Evolutionary conservation across 2,329 filamentous ascomycete genomes (phyloP), one percentile per base, ranked within the genome.

Genomic region (Aspergillus persii): DNA sequence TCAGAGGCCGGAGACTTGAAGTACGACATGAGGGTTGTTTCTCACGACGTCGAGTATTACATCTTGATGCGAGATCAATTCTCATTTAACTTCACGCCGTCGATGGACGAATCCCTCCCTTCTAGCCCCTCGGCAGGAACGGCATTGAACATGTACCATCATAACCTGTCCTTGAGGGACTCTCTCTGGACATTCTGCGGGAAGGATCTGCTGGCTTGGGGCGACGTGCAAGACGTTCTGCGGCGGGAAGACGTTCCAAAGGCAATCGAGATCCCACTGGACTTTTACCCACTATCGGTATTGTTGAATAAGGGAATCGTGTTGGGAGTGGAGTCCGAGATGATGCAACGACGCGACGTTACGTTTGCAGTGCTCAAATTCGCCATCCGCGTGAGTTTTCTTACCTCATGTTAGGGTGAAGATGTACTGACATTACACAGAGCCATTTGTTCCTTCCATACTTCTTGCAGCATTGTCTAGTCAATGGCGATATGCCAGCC

Each of bases 11-110:
- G 91, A 4, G 89, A 92, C 66, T 82, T 97, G 54, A 98, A 97
- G 78, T 99, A 99, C 71, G 94, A 98, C 71, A 99, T 99, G 95
- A 89, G 93, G 8, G 89, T 98, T 60, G 89, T 99, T 71, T 92
- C 93, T 11, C 92, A 97, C 69, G 96, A 96, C 68, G 92, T 98
- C 46, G 95, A 99, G 74, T 98, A 95, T 69, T 97, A 96, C 73
- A 89, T 89, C 56, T 86, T 95, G 68, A 96, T 96, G 86, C 88
- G 93, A 63, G 95, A 99, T 70, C 90, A 96, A 68, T 86, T 78
- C 23, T 78, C 74, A 8, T 80, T 77, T 67, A 79, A 77, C 62
- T 79, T 83, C 62, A 75, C 77, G 11, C 76, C 76, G 30, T 76
- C 77, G 23, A 65, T 74, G n/a, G 80, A 83, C 59, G 80, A 81